Conservation (phyloP, 139 green algal species). For the Marvania coccoides region DNA sequence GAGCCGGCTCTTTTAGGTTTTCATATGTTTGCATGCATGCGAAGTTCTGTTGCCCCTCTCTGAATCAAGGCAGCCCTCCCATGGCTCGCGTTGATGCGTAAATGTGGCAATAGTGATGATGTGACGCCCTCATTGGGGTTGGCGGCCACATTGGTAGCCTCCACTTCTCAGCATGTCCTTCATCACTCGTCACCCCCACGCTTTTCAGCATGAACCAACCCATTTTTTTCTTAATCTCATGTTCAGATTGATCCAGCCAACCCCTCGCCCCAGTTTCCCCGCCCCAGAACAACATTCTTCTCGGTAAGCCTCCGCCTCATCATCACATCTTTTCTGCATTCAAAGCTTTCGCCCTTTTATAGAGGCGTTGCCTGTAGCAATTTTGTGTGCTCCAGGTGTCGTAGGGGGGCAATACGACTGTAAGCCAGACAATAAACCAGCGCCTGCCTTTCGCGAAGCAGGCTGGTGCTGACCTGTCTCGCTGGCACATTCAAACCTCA, state of each 20-base stretch:
- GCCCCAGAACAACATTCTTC: neutral
- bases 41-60: slow-evolving; percentile 23
- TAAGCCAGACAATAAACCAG: slow-evolving; percentile 31
- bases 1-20: slow-evolving; percentile 7
- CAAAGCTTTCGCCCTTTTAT: slow-evolving; percentile 9
- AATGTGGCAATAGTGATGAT: slow-evolving; percentile 10
- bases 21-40: neutral
- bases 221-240: neutral
- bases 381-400: slow-evolving; percentile 23
- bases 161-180: neutral
- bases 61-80: slow-evolving; percentile 14
- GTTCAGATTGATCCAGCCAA: neutral
- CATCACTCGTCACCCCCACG: neutral
- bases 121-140: neutral
- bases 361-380: slow-evolving; percentile 33
- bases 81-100: slow-evolving; percentile 16
- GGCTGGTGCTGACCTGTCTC: slow-evolving; percentile 38
- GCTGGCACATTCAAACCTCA: slow-evolving; percentile 25
- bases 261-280: neutral
- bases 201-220: neutral
- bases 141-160: neutral
- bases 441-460: slow-evolving; percentile 8
- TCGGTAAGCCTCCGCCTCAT: neutral
- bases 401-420: slow-evolving; percentile 20
- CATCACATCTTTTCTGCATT: neutral